A percentile compares a stretch with the other conserved stretches of the same genome.
These are phyloP conservation scores for Penicillium sp. DNA, from an alignment of 2,329 filamentous ascomycete genomes.

Conservation along the genomic window DNA sequence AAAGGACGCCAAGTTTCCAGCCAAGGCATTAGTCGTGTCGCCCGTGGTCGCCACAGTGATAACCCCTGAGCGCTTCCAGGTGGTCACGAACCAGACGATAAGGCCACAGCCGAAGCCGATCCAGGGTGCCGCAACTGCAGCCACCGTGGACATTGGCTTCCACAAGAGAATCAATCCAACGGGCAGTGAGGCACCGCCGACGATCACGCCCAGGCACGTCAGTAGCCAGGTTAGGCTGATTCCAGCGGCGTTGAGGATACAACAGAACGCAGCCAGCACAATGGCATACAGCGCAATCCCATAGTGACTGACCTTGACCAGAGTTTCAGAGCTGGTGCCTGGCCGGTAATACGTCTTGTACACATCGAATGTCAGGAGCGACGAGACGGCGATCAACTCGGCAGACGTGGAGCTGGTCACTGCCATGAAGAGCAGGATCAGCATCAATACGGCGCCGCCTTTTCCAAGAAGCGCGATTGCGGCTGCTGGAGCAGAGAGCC, in stretches of 20 bases:
- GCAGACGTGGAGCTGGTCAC: conserved; percentile 46
- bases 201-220: conserved; percentile 38
- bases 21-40: conserved; percentile 37
- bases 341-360: conserved; percentile 48
- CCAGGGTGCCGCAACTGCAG: conserved; percentile 34
- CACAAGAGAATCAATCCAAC: conserved; percentile 39
- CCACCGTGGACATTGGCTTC: conserved; percentile 37
- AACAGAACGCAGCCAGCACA: conserved; percentile 39
- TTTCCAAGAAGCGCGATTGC: conserved; percentile 36
- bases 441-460: conserved; percentile 32
- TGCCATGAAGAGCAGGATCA: conserved; percentile 38
- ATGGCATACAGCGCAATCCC: conserved; percentile 48
- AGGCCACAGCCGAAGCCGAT: conserved; percentile 33
- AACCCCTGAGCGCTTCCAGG: conserved; percentile 29
- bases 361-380: conserved; percentile 51
- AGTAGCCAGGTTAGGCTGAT: conserved; percentile 41
- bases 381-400: conserved; percentile 49
- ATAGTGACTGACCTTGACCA: conserved; percentile 49
- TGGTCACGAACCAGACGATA: conserved; percentile 38
- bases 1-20: conserved; percentile 38
- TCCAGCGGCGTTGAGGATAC: conserved; percentile 35
- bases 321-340: conserved; percentile 41
- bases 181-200: conserved; percentile 38
- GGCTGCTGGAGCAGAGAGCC: conserved; percentile 32
- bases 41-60: conserved; percentile 37